A percentile compares a stretch with the other conserved stretches of the same genome.
Conservation (phyloP, 2,329 filamentous ascomycete species). For the Keithomyces neogunnii region DNA sequence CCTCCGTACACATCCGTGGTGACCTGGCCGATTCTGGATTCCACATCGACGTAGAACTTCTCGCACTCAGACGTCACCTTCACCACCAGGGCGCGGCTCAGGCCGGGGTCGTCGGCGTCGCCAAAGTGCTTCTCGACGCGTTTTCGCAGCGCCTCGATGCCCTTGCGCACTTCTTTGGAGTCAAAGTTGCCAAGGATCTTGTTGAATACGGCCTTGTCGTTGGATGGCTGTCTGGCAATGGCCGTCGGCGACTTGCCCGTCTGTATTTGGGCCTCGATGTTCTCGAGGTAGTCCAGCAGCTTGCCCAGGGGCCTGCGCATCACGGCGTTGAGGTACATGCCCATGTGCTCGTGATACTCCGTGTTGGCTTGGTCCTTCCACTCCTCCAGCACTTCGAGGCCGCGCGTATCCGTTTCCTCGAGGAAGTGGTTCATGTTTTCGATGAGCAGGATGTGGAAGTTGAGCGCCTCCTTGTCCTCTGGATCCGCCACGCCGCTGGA, state of each 20-base stretch:
- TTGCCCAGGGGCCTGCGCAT: conserved; percentile 85
- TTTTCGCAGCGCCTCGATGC: conserved; percentile 83
- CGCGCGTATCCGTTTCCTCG: conserved; percentile 74
- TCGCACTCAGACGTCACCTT: conserved; percentile 55
- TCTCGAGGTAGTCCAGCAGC: conserved; percentile 84
- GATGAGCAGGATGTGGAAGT: conserved; percentile 94
- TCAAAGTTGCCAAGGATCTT: conserved; percentile 78
- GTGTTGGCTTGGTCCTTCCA: conserved; percentile 72
- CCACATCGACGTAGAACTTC: conserved; percentile 53
- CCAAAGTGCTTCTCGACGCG: conserved; percentile 97
- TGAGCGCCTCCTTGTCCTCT: conserved; percentile 93
- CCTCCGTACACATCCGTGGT: conserved; percentile 57
- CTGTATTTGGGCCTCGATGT: conserved; percentile 65
- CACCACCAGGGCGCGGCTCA: conserved; percentile 50
- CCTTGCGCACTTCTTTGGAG: conserved; percentile 74
- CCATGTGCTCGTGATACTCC: conserved; percentile 81
- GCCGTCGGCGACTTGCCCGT: conserved; percentile 49
- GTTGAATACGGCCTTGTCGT: conserved; percentile 75
- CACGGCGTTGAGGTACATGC: conserved; percentile 77
- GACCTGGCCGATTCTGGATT: conserved; percentile 50
- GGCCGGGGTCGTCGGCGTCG: conserved; percentile 67
- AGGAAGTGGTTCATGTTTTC: conserved; percentile 99
- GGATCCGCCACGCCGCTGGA: conserved; percentile 40
- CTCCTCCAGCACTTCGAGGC: conserved; percentile 67
- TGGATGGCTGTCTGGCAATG: conserved; percentile 73